phyloP scores from a whole-genome alignment of 208 protist species.

The Endotrypanum monterogeii region DNA sequence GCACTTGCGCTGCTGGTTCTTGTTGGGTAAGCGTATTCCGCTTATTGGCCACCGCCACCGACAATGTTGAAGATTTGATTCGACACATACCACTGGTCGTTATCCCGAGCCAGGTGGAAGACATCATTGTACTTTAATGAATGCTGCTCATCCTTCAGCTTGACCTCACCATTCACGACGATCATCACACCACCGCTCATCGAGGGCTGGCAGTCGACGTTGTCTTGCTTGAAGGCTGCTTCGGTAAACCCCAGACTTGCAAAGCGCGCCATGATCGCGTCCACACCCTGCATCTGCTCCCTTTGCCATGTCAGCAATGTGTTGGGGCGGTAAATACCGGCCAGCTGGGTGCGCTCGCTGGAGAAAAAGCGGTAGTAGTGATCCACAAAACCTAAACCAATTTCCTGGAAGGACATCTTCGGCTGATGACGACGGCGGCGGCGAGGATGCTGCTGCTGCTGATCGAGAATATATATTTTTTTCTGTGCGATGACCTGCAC shows the following conservation, averaged over 20 bases:
- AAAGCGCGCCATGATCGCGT: conserved; percentile 84
- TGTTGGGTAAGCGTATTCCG: not conserved
- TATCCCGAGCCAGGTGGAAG: conserved; percentile 80
- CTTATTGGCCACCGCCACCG: conserved; percentile 75
- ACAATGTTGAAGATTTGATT: conserved; percentile 92
- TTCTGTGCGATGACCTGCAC: too few species aligned
- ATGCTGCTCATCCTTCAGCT: conserved; percentile 78
- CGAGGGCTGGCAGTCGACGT: conserved; percentile 82
- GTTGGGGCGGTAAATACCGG: conserved; percentile 74
- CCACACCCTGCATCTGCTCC: conserved; percentile 85
- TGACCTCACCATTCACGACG: conserved; percentile 85
- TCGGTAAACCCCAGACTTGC: conserved; percentile 75
- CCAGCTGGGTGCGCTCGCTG: conserved; percentile 58
- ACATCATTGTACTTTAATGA: conserved; percentile 90
- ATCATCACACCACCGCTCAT: conserved; percentile 73
- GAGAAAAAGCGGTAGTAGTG: conserved; percentile 91
- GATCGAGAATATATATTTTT: too few species aligned
- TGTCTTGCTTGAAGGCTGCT: conserved; percentile 78
- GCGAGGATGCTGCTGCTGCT: too few species aligned
- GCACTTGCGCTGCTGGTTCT: not conserved
- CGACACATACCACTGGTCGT: conserved; percentile 81
- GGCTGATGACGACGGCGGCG: too few species aligned
- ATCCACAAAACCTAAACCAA: conserved; percentile 71
- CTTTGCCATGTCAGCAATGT: conserved; percentile 88
- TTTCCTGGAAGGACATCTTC: conserved; percentile 72